These are phyloP conservation scores for Coffea canephora DNA, from an alignment of 257 asterid species.

Conservation along the genomic window DNA sequence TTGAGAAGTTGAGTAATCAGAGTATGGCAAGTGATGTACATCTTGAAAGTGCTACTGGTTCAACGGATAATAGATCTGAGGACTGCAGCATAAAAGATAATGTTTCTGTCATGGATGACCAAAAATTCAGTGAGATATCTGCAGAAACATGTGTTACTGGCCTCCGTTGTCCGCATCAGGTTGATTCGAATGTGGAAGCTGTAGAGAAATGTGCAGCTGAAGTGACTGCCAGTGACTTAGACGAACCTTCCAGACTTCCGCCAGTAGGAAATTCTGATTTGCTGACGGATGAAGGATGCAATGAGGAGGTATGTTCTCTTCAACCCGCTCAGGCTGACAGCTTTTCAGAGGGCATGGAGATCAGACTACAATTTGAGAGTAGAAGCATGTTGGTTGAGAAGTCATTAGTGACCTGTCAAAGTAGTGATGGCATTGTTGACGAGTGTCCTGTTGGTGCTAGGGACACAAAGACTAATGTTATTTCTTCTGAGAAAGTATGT, in stretches of 20 bases:
- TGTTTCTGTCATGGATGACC: constrained; percentile 24
- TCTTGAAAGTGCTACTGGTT: constrained; percentile 31
- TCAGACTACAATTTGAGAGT: constrained; percentile 30
- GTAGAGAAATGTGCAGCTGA: constrained; percentile 42
- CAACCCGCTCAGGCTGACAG: constrained; percentile 36
- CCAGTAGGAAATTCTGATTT: constrained; percentile 28
- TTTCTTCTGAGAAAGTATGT: constrained; percentile 27
- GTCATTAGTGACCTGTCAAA: constrained; percentile 27
- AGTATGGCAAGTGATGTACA: constrained; percentile 29
- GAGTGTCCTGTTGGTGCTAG: constrained; percentile 20
- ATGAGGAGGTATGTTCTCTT: constrained; percentile 9
- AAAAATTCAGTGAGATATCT: constrained; percentile 22
- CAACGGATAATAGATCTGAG: constrained; percentile 21
- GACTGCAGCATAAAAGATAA: constrained; percentile 27
- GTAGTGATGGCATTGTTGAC: constrained; percentile 23
- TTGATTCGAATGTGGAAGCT: constrained; percentile 38
- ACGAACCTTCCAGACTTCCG: constrained; percentile 25
- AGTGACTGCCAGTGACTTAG: constrained; percentile 18
- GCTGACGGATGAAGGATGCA: constrained; percentile 24
- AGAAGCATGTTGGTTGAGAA: constrained; percentile 25
- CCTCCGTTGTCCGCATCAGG: constrained; percentile 25
- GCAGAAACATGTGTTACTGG: constrained; percentile 31
- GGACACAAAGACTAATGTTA: constrained; percentile 1
- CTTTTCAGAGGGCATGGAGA: constrained; percentile 31
- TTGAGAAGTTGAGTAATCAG: constrained; percentile 33